A percentile compares a stretch with the other conserved stretches of the same genome.
Evolutionary conservation across 495 filamentous ascomycete species (phyloP).

Genomic region (Parathielavia hyrcaniae): DNA sequence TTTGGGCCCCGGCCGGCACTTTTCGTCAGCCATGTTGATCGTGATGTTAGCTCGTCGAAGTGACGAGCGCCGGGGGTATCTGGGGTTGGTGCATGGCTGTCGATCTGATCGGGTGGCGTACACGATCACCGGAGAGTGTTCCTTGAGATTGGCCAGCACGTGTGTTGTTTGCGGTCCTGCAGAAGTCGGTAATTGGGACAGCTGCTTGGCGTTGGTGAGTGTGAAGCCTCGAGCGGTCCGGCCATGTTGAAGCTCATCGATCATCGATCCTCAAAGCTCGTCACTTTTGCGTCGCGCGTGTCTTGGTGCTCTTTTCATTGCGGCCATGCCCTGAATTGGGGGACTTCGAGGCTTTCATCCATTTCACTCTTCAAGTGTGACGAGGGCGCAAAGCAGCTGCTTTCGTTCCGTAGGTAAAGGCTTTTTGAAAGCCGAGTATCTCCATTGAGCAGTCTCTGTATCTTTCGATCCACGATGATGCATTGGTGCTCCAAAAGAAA

Average conservation of each 20-base stretch:
- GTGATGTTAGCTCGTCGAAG: conserved; percentile 7
- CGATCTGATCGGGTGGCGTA: conserved; percentile 5
- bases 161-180: conserved; percentile 8
- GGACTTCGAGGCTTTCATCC: neutral
- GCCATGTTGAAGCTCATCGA: neutral
- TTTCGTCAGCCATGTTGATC: conserved; percentile 4
- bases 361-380: neutral
- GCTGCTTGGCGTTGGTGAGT: neutral
- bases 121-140: conserved; percentile 3
- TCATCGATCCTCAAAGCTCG: no score
- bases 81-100: conserved; percentile 7
- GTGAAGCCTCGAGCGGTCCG: neutral
- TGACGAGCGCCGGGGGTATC: neutral
- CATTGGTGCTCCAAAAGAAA: no score
- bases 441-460: no score
- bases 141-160: conserved; percentile 2
- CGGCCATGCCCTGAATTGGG: no score
- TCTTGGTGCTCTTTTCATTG: no score
- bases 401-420: no score
- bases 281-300: no score
- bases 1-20: neutral
- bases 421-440: no score
- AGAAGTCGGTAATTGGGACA: conserved; percentile 4
- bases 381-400: neutral
- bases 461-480: no score